Conservation (phyloP, 352 stramenopile genomes). For the Pythium chondricola region DNA sequence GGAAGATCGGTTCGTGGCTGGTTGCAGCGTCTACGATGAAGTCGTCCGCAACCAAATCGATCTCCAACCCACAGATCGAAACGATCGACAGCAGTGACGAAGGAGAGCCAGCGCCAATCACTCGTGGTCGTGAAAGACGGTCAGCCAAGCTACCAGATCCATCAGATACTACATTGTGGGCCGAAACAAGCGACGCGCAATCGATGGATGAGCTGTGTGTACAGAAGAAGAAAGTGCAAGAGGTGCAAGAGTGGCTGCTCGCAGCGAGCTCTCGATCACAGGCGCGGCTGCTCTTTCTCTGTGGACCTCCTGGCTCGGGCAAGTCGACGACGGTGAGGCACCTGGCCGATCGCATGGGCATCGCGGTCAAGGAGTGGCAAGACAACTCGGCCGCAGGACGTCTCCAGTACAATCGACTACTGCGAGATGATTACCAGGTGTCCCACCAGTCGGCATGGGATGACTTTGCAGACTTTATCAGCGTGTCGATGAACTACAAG, state of each 20-base stretch:
- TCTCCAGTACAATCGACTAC: slow-evolving; percentile 43
- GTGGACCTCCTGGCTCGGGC: slow-evolving; percentile 65
- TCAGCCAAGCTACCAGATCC: background rate
- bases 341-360: slow-evolving; percentile 35
- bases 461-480: slow-evolving; percentile 78
- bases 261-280: too few species aligned
- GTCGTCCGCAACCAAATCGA: background rate
- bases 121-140: background rate
- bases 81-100: slow-evolving; percentile 23
- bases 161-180: slow-evolving; percentile 32
- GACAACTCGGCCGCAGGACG: slow-evolving; percentile 57
- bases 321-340: slow-evolving; percentile 77
- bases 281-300: slow-evolving; percentile 77
- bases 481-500: slow-evolving; percentile 62
- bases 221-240: slow-evolving; percentile 78
- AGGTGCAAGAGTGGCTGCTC: slow-evolving; percentile 59
- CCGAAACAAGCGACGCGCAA: slow-evolving; percentile 32
- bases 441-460: slow-evolving; percentile 46
- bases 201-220: slow-evolving; percentile 66
- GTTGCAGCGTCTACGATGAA: background rate
- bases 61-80: slow-evolving; percentile 2
- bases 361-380: slow-evolving; percentile 61
- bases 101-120: background rate
- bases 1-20: slow-evolving; percentile 20
- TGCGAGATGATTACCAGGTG: slow-evolving; percentile 43